Base-by-base conservation (phyloP, 2,329 filamentous ascomycete genomes). In the Ambrosiella cleistominuta region DNA sequence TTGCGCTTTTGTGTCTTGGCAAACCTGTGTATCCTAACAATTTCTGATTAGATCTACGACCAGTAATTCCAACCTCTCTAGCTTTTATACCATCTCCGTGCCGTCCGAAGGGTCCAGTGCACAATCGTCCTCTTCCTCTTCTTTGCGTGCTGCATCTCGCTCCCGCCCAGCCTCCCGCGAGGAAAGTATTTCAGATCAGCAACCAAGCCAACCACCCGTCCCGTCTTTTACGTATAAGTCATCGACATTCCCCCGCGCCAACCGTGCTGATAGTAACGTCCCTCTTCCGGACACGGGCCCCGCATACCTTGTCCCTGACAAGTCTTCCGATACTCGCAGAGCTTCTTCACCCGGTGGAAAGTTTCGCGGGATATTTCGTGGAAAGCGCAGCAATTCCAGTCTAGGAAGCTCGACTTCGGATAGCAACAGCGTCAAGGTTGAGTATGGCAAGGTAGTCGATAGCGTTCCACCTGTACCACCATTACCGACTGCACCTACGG, bases 341-440 rank as follows among this genome's bases (percentile, higher is more conserved):
- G 81, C 81, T 27, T 75, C 79, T 17, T 90, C 88, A 8, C 85
- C 86, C 9, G 81, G 78, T 56, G 79, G 81, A 65, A 86, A 82
- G 65, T 73, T 91, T 61, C 85, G 79, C 67, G 82, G 83, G 66
- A 85, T 83, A 11, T 88, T 93, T 65, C 78, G 72, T 60, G 72
- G 75, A 50, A 81, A 77, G 65, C 80, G 75, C 66, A 70, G 65
- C 61, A 61, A 57, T 35, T 57, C 61, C n/a, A 62, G 57, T 38
- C 53, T 63, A 7, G 65, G 68, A 35, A 73, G 70, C 12, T 55
- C 59, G 8, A 56, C 27, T 27, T 60, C 54, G 11, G 54, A 60
- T 37, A n/a, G 36, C 11, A 44, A 40, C n/a, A 42, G 36, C 38
- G 27, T n/a, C 47, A 61, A 70, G 71, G 63, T 72, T 72, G 38